Conservation (phyloP, 2,329 filamentous ascomycete species). For the Sporothrix inflata region DNA sequence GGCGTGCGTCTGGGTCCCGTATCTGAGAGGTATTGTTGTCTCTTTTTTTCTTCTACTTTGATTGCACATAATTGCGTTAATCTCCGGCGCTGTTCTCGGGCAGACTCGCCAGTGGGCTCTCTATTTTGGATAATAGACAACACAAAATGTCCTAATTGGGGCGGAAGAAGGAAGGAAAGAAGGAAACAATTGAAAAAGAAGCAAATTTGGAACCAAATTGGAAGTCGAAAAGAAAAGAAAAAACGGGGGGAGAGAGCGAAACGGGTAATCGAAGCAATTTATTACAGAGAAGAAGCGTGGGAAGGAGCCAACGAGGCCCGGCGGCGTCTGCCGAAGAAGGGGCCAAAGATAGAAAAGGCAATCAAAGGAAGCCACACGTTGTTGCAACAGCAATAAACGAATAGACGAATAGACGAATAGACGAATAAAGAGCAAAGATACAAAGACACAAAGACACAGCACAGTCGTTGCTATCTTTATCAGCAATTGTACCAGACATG, state of each 20-base stretch:
- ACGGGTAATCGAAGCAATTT: neutral
- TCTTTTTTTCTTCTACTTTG: constrained; percentile 8
- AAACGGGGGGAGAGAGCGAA: neutral
- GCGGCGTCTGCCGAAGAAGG: constrained; percentile 19
- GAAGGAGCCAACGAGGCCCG: constrained; percentile 13
- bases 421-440: neutral
- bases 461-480: constrained; percentile 3
- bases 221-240: neutral
- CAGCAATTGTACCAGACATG: neutral
- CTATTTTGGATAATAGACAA: constrained; percentile 15
- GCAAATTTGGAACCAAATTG: neutral
- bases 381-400: neutral
- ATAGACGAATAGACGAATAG: too few relatives aligned
- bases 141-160: neutral
- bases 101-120: constrained; percentile 13
- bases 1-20: constrained; percentile 5
- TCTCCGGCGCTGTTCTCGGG: constrained; percentile 25
- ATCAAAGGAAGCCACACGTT: neutral
- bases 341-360: constrained; percentile 12
- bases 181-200: neutral
- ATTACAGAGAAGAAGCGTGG: neutral
- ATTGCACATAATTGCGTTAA: constrained; percentile 16
- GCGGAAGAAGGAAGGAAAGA: neutral
- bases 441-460: neutral
- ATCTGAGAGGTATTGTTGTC: neutral